A percentile compares a stretch with the other conserved stretches of the same genome.
These are phyloP conservation scores for Borovskyia barvae DNA, from an alignment of 208 protist species.

Conservation along the genomic window DNA sequence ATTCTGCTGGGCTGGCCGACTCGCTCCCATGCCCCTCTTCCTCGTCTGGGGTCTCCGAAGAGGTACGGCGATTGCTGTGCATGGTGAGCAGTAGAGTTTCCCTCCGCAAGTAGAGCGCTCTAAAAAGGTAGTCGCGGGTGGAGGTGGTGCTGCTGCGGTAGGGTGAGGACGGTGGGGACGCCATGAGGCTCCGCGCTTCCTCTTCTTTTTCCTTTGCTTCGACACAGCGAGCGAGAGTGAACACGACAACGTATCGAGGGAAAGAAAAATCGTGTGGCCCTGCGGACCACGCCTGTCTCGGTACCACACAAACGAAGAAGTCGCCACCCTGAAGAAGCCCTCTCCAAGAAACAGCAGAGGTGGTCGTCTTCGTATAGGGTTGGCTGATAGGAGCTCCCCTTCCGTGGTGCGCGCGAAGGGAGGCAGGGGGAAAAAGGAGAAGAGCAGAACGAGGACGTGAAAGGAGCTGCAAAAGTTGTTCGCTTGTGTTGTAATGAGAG, in stretches of 20 bases:
- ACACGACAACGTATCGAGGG: background rate
- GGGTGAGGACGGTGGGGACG: background rate
- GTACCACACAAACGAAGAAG: too few relatives aligned
- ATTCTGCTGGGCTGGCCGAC: background rate
- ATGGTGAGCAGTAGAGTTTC: constrained; percentile 33
- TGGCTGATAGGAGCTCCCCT: too few relatives aligned
- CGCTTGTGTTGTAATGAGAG: too few relatives aligned
- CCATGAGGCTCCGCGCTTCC: background rate
- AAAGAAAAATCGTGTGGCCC: too few relatives aligned
- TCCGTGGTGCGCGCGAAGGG: too few relatives aligned
- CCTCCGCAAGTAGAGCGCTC: constrained; percentile 57
- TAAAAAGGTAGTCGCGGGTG: constrained; percentile 45
- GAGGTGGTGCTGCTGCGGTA: constrained; percentile 2
- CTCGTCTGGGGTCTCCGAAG: background rate
- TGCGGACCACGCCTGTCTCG: too few relatives aligned
- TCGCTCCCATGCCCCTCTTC: background rate
- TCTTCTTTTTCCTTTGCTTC: background rate
- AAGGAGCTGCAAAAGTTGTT: too few relatives aligned
- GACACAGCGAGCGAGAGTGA: background rate
- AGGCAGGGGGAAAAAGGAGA: too few relatives aligned
- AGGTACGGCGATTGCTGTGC: background rate
- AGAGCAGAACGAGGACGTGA: too few relatives aligned
- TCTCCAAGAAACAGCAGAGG: too few relatives aligned
- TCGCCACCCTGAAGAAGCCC: too few relatives aligned
- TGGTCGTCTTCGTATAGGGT: too few relatives aligned